These are phyloP conservation scores for Trapa bicornis DNA, from an alignment of 345 rosid genomes.

Conservation along the genomic window DNA sequence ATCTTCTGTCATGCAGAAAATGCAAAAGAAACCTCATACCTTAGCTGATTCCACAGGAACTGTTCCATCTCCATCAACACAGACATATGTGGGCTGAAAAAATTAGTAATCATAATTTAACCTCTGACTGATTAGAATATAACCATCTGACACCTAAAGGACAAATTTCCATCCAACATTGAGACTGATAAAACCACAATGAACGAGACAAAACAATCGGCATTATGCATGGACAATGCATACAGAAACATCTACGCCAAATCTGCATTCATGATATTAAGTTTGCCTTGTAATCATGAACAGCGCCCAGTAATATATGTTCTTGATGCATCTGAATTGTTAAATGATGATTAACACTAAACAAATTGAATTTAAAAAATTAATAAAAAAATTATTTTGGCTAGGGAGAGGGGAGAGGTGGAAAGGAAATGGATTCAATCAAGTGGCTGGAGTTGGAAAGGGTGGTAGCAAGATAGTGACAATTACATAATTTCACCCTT, in stretches of 20 bases:
- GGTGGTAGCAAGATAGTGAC: not conserved
- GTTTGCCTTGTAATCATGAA: not conserved
- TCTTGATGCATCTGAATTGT: not conserved
- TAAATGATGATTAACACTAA: not conserved
- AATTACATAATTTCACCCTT: not conserved
- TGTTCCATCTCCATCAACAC: conserved; percentile 91
- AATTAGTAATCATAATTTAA: conserved; percentile 9
- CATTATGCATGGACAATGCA: not conserved
- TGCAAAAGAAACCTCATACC: conserved; percentile 32
- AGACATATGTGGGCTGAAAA: conserved; percentile 68
- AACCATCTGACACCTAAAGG: not conserved
- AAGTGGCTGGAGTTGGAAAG: not conserved
- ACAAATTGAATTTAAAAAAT: not conserved
- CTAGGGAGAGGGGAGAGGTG: not conserved
- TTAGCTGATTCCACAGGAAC: conserved; percentile 83
- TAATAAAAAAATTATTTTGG: not conserved
- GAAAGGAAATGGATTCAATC: not conserved
- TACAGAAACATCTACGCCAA: not conserved
- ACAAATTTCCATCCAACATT: not conserved
- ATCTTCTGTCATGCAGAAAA: not conserved
- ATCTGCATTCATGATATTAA: not conserved
- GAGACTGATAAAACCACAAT: not conserved
- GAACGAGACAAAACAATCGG: not conserved
- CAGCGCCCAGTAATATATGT: not conserved
- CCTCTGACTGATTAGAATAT: not conserved